A percentile compares a stretch with the other conserved stretches of the same genome.
Evolutionary conservation across 495 filamentous ascomycete species (phyloP).

Genomic region (Penicillium canariense): DNA sequence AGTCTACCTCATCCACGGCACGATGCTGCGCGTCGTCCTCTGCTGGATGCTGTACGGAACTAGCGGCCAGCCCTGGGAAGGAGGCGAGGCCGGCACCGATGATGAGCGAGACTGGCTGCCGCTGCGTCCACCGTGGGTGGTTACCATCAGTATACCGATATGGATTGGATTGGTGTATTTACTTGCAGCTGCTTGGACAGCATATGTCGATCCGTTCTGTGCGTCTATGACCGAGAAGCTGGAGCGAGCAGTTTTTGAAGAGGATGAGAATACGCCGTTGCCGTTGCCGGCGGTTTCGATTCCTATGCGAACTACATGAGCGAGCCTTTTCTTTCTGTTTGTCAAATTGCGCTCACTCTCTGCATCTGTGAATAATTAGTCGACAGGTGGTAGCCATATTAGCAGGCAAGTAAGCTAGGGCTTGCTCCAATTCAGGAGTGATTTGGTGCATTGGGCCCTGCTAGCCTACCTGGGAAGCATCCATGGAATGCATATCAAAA

Average conservation of each 20-base stretch:
- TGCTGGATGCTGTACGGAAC: slow-evolving; percentile 65
- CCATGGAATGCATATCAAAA: not conserved
- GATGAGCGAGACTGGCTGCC: slow-evolving; percentile 41
- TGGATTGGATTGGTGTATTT: slow-evolving; percentile 60
- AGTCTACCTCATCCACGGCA: slow-evolving; percentile 70
- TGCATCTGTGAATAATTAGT: not conserved
- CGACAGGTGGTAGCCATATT: not conserved
- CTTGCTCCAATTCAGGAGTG: not conserved
- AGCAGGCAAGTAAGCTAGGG: too few species aligned
- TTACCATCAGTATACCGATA: slow-evolving; percentile 48
- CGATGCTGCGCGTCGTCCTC: slow-evolving; percentile 59
- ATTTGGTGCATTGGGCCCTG: too few species aligned
- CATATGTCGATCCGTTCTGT: slow-evolving; percentile 63
- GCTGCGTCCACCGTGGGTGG: slow-evolving; percentile 39
- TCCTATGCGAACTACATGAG: slow-evolving; percentile 35
- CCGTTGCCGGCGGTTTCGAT: slow-evolving; percentile 36
- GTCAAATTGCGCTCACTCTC: not conserved
- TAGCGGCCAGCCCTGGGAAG: slow-evolving; percentile 47
- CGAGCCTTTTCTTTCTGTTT: not conserved
- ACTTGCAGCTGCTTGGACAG: slow-evolving; percentile 61
- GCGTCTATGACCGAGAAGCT: slow-evolving; percentile 57
- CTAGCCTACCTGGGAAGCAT: too few species aligned
- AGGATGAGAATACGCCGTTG: slow-evolving; percentile 47
- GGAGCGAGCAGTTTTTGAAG: slow-evolving; percentile 52
- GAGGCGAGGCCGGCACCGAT: slow-evolving; percentile 45